phyloP scores from a whole-genome alignment of 2,329 filamentous ascomycete species.

The Botrytis fabae region DNA sequence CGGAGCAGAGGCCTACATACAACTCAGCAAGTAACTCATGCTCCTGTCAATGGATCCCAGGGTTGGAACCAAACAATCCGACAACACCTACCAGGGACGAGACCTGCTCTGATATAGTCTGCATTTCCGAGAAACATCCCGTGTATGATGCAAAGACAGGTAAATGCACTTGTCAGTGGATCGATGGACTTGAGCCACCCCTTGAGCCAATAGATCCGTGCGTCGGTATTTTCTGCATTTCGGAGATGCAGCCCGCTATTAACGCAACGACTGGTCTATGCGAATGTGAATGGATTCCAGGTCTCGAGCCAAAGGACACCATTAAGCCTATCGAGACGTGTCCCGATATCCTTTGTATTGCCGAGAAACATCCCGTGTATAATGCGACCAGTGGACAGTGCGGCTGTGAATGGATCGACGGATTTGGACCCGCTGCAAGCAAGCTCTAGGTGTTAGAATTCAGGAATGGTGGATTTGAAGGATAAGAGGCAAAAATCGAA shows the following conservation, averaged over 20 bases:
- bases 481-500: neutral
- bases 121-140: conserved; percentile 27
- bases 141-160: conserved; percentile 17
- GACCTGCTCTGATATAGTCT: conserved; percentile 27
- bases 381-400: conserved; percentile 21
- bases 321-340: neutral
- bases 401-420: conserved; percentile 24
- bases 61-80: conserved; percentile 22
- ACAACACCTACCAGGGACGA: conserved; percentile 4
- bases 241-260: conserved; percentile 22
- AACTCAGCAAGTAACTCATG: conserved; percentile 26
- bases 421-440: conserved; percentile 20
- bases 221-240: conserved; percentile 23
- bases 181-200: conserved; percentile 26
- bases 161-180: conserved; percentile 29
- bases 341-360: conserved; percentile 10
- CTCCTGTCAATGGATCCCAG: conserved; percentile 27
- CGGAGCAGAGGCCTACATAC: conserved; percentile 25
- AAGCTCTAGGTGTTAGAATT: neutral
- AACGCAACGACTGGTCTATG: conserved; percentile 24
- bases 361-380: conserved; percentile 23
- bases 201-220: conserved; percentile 14
- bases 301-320: conserved; percentile 4
- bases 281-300: conserved; percentile 24
- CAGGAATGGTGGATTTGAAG: neutral